Evolutionary conservation across 257 asterid species (phyloP), one percentile per base, ranked within the genome.

Genomic region (Buddleja alternifolia): DNA sequence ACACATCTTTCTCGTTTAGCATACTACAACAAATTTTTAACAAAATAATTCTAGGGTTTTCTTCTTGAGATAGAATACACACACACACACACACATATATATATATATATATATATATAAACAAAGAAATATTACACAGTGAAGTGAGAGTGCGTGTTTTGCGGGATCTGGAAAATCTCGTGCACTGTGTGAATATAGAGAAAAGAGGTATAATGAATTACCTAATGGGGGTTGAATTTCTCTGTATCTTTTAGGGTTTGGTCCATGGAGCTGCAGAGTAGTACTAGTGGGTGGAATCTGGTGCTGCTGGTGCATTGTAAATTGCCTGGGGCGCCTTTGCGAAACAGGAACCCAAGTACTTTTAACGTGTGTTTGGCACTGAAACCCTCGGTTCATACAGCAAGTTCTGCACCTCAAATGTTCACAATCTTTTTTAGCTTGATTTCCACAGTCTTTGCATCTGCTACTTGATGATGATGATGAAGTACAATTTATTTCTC

Each of bases 281-380:
- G 56, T 73, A 17, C 17, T 68, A 19, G 74, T 14, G 42, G 80
- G 3, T 32, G 79, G 25, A 55, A 74, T 64, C 83, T 71, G 85
- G 69, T 69, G 81, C 4, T 34, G 82, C 55, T 66, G 86, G 32
- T 73, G 90, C 41, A 80, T 53, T 19, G 71, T 66, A 36, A 51
- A 77, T 45, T 81, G 80, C 16, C 84, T 67, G 11, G 83, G 87
- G 5, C 87, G 90, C 58, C 93, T 25, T 34, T 48, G 75, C 0
- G 87, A 75, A 8, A 84, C 83, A 25, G 97, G 95, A 8, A 86
- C 78, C 97, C 97, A 90, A 55, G 97, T 90, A 81, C 95, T 90
- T 66, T 75, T 86, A n/a, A 90, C 84, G 66, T 90, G 97, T 1
- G 95, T 90, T 57, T 76, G 85, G 70, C 97, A 90, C 50, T 82